Percentiles rank a stretch among this genome's conserved stretches.
These are phyloP conservation scores for Rasamsonia emersonii DNA, from an alignment of 2,329 filamentous ascomycete genomes.

Conservation along the genomic window DNA sequence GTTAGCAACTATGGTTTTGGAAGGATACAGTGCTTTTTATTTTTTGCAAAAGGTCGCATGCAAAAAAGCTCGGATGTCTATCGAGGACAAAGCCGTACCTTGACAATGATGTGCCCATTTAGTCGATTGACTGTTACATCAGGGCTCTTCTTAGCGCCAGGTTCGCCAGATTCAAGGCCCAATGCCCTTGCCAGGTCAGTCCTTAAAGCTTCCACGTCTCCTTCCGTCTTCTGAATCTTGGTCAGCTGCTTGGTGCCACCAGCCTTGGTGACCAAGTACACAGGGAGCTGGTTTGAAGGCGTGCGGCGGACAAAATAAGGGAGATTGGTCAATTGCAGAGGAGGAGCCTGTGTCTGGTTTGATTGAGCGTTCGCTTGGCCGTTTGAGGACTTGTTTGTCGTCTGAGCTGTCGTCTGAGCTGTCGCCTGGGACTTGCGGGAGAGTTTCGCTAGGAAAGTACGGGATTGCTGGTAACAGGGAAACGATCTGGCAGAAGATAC, in stretches of 20 bases:
- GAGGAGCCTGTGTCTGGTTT: constrained; percentile 5
- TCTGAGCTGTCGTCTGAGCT: constrained; percentile 18
- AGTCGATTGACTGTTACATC: constrained; percentile 46
- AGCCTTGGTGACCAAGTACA: constrained; percentile 66
- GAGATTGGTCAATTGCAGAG: constrained; percentile 35
- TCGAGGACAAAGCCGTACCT: constrained; percentile 42
- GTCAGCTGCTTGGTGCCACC: constrained; percentile 71
- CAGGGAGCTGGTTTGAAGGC: constrained; percentile 58
- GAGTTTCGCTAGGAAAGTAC: constrained; percentile 30
- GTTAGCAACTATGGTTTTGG: constrained; percentile 11
- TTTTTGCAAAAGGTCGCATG: too few relatives aligned
- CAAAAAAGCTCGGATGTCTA: too few relatives aligned
- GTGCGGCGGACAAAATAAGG: constrained; percentile 69
- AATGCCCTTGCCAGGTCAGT: constrained; percentile 55
- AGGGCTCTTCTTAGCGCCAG: constrained; percentile 20
- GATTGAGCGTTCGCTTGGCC: constrained; percentile 4
- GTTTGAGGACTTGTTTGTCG: constrained; percentile 1
- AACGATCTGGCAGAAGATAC: constrained; percentile 10
- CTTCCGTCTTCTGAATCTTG: constrained; percentile 68
- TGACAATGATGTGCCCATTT: constrained; percentile 67
- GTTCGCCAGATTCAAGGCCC: constrained; percentile 43
- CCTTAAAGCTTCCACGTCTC: constrained; percentile 56
- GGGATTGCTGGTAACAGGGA: constrained; percentile 20
- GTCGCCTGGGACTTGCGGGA: constrained; percentile 23
- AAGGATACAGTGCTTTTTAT: background rate